Evolutionary conservation across 2,329 filamentous ascomycete genomes (phyloP).

Genomic region (Ceratocystis cacaofunesta): DNA sequence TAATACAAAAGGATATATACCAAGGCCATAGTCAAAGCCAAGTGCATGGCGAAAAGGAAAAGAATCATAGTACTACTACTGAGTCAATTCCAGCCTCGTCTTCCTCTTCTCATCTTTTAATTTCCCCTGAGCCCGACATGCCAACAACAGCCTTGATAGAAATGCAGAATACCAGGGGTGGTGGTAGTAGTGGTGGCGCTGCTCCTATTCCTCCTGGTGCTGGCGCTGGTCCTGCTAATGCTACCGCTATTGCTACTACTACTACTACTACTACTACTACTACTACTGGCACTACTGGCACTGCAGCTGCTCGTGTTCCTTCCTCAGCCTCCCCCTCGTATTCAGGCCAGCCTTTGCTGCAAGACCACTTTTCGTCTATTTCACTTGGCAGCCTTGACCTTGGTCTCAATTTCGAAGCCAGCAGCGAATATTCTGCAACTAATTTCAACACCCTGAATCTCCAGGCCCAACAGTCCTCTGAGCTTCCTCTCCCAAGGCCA

Average conservation of each 20-base stretch:
- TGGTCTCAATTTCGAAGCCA: slow-evolving; percentile 7
- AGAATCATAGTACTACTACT: background rate
- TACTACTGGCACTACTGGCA: background rate
- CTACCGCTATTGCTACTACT: background rate
- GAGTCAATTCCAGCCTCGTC: background rate
- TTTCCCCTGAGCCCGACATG: slow-evolving; percentile 9
- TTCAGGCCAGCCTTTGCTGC: background rate
- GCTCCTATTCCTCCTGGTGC: background rate
- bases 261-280: background rate
- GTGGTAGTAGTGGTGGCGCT: background rate
- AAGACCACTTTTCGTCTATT: slow-evolving; percentile 12
- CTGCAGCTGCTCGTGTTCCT: slow-evolving; percentile 1
- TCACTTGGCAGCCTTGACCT: slow-evolving; percentile 5
- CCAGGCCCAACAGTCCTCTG: background rate
- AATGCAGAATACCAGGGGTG: background rate
- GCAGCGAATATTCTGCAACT: slow-evolving; percentile 1
- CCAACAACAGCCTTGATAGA: background rate
- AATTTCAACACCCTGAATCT: background rate
- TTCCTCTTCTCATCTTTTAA: background rate
- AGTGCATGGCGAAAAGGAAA: background rate
- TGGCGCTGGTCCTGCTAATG: background rate
- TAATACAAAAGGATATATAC: background rate
- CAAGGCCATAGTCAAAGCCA: background rate
- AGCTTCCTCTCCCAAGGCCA: background rate
- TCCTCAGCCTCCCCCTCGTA: slow-evolving; percentile 8